These are phyloP conservation scores for Mycotypha africana DNA, from an alignment of 371 early-diverging fungal species.

Conservation along the genomic window DNA sequence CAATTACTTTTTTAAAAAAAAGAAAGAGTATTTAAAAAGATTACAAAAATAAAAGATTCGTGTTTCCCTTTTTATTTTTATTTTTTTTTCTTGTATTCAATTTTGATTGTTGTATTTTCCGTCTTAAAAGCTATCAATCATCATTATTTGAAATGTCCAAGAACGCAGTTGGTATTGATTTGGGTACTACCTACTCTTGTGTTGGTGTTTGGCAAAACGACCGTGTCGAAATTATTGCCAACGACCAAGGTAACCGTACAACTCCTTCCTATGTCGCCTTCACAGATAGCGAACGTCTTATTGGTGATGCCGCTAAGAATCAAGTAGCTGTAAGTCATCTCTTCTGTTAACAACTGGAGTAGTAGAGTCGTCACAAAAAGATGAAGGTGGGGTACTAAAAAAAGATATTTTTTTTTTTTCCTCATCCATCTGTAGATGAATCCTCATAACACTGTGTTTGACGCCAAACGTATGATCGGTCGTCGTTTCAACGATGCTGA, in stretches of 20 bases:
- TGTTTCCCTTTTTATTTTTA: not conserved
- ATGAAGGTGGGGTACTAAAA: too few relatives aligned
- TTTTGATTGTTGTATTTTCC: not conserved
- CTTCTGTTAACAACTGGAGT: too few relatives aligned
- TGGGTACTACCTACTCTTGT: slow-evolving; percentile 99
- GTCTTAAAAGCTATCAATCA: too few relatives aligned
- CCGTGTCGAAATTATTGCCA: slow-evolving; percentile 66
- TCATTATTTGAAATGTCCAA: too few relatives aligned
- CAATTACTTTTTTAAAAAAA: too few relatives aligned
- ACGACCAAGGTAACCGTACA: slow-evolving; percentile 76
- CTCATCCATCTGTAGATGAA: slow-evolving; percentile 57
- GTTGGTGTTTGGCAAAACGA: slow-evolving; percentile 91
- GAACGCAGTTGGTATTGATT: slow-evolving; percentile 73
- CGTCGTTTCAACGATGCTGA: slow-evolving; percentile 82
- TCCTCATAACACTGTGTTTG: slow-evolving; percentile 89
- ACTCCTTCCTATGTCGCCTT: slow-evolving; percentile 84
- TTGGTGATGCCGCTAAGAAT: slow-evolving; percentile 83
- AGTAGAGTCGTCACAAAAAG: too few relatives aligned
- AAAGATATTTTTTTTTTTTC: slow-evolving; percentile 45
- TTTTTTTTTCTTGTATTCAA: slow-evolving; percentile 3
- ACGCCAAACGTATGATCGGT: slow-evolving; percentile 95
- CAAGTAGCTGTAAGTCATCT: slow-evolving; percentile 46
- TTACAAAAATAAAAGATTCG: too few relatives aligned
- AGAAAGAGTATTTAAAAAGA: too few relatives aligned
- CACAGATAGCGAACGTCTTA: slow-evolving; percentile 67